A percentile compares a stretch with the other conserved stretches of the same genome.
Conservation (phyloP, 441 rosid species). For the Biscutella auriculata region DNA sequence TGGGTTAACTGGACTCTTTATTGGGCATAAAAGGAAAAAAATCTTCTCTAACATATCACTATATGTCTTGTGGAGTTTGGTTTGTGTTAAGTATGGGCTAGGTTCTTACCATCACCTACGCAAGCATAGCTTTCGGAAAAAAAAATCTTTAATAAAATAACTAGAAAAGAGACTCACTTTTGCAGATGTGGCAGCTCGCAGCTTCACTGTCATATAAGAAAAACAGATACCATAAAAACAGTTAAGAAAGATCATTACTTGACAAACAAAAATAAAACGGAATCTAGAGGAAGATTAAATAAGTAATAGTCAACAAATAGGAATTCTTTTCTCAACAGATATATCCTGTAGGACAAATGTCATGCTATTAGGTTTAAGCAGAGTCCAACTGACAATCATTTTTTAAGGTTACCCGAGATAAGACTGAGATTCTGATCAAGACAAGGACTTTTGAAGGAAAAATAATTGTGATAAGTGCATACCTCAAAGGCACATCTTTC, state of each 20-base stretch:
- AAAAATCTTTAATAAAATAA: background rate
- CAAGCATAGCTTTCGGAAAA: background rate
- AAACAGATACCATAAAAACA: constrained; percentile 3
- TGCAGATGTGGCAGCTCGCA: constrained; percentile 69
- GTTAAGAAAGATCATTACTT: constrained; percentile 5
- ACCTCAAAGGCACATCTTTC: constrained; percentile 70
- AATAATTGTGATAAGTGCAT: constrained; percentile 16
- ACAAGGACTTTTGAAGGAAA: background rate
- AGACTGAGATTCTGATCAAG: constrained; percentile 1
- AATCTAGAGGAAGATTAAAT: too few species aligned
- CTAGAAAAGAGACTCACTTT: constrained; percentile 43
- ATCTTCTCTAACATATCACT: background rate
- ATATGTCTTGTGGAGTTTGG: background rate
- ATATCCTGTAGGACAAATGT: background rate
- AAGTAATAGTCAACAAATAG: too few species aligned
- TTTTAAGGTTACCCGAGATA: background rate
- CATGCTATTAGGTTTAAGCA: constrained; percentile 7
- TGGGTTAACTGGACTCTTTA: background rate
- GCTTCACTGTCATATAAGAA: constrained; percentile 62
- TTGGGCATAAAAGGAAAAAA: background rate
- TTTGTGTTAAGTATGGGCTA: constrained; percentile 6
- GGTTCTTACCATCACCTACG: constrained; percentile 1
- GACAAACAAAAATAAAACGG: background rate
- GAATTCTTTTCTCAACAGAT: background rate
- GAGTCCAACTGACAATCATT: background rate